A percentile compares a stretch with the other conserved stretches of the same genome.
Conservation (phyloP, 2,329 filamentous ascomycete genomes). For the Boeremia exigua region DNA sequence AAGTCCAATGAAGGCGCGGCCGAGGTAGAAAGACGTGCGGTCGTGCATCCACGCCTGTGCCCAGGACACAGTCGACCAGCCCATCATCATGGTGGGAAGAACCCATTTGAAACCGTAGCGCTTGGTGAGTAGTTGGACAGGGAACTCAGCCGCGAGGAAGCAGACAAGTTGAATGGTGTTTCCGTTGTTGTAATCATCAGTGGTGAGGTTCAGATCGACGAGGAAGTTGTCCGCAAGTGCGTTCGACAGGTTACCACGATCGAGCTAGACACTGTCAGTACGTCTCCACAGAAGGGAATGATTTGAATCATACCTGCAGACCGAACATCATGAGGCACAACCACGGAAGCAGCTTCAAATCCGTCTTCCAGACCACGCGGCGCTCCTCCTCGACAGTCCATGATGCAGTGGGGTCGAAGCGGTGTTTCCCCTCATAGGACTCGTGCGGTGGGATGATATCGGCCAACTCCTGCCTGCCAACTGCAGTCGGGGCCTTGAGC, state of each 20-base stretch:
- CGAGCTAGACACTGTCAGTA: slow-evolving; percentile 46
- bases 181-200: slow-evolving; percentile 45
- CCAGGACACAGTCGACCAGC: slow-evolving; percentile 57
- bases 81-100: slow-evolving; percentile 52
- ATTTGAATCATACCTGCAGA: slow-evolving; percentile 26
- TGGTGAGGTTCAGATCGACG: slow-evolving; percentile 37
- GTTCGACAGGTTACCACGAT: slow-evolving; percentile 52
- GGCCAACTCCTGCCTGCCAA: slow-evolving; percentile 38
- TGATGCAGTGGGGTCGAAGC: slow-evolving; percentile 61
- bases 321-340: slow-evolving; percentile 55
- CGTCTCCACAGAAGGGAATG: neutral
- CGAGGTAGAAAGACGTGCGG: slow-evolving; percentile 51
- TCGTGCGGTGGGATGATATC: slow-evolving; percentile 52
- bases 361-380: slow-evolving; percentile 59
- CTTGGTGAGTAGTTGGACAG: slow-evolving; percentile 53
- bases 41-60: slow-evolving; percentile 71
- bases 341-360: slow-evolving; percentile 36
- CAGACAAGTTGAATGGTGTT: slow-evolving; percentile 73
- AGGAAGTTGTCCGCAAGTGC: slow-evolving; percentile 41
- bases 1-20: slow-evolving; percentile 50
- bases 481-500: slow-evolving; percentile 30
- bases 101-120: slow-evolving; percentile 51
- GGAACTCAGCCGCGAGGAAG: slow-evolving; percentile 68
- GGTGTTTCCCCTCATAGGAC: slow-evolving; percentile 60
- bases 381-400: slow-evolving; percentile 65